Conservation (phyloP, 176 grass and related monocot genomes). For the Elaeis guineensis region DNA sequence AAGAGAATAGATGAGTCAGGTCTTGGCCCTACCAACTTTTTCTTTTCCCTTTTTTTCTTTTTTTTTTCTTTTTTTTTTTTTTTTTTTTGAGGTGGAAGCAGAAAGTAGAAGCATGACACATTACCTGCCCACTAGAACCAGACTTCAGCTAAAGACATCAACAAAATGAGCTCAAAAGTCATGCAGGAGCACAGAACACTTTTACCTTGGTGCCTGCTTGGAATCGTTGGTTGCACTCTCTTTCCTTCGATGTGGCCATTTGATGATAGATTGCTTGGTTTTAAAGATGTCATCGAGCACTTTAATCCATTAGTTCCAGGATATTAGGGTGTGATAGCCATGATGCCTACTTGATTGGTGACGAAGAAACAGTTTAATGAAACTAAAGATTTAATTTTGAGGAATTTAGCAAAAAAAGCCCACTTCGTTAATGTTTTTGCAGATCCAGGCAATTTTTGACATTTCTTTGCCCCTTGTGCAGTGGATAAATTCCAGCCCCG, state of each 20-base stretch:
- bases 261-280: not conserved
- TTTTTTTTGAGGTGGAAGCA: not conserved
- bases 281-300: not conserved
- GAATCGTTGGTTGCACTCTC: not conserved
- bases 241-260: not conserved
- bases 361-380: not conserved
- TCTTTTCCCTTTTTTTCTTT: too few species aligned
- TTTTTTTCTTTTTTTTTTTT: too few species aligned
- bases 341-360: not conserved
- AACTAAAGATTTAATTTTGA: too few species aligned
- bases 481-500: too few species aligned
- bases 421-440: too few species aligned
- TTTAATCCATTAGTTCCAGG: not conserved
- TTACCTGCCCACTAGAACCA: not conserved
- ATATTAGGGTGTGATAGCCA: not conserved
- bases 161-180: not conserved
- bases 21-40: not conserved
- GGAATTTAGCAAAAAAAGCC: too few species aligned
- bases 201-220: not conserved
- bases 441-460: too few species aligned
- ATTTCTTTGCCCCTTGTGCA: too few species aligned
- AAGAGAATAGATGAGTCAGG: not conserved
- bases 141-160: not conserved
- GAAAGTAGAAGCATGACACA: not conserved
- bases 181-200: not conserved